A percentile compares a stretch with the other conserved stretches of the same genome.
These are phyloP conservation scores for Neofusicoccum sp. DNA, from an alignment of 2,329 filamentous ascomycete species.

Conservation along the genomic window DNA sequence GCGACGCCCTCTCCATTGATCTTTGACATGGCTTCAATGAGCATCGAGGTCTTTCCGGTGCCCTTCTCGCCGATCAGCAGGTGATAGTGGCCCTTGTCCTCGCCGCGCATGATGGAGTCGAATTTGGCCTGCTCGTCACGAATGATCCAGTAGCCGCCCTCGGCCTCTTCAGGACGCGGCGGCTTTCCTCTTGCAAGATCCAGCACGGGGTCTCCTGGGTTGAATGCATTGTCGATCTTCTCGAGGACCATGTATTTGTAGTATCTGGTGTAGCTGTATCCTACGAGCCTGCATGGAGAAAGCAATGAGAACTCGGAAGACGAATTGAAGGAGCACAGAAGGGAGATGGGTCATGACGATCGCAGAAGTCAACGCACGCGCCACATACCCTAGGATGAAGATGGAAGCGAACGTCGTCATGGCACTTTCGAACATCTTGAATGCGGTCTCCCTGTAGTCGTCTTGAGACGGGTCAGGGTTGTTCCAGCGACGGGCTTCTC, in stretches of 20 bases:
- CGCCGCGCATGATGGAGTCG: constrained; percentile 79
- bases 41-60: constrained; percentile 94
- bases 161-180: constrained; percentile 42
- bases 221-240: constrained; percentile 92
- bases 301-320: neutral
- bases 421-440: constrained; percentile 57
- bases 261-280: constrained; percentile 52
- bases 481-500: neutral
- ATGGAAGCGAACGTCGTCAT: constrained; percentile 55
- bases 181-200: constrained; percentile 57
- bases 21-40: constrained; percentile 93
- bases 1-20: constrained; percentile 85
- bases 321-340: neutral
- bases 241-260: constrained; percentile 91
- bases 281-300: constrained; percentile 33
- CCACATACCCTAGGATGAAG: constrained; percentile 46
- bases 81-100: constrained; percentile 79
- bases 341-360: neutral
- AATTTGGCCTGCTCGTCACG: constrained; percentile 81
- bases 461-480: constrained; percentile 8
- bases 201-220: constrained; percentile 86
- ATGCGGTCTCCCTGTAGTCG: constrained; percentile 44
- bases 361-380: neutral
- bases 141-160: constrained; percentile 72
- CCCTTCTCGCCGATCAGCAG: constrained; percentile 94